phyloP scores from a whole-genome alignment of 2,329 filamentous ascomycete genomes.

The Pezicula radicicola region DNA sequence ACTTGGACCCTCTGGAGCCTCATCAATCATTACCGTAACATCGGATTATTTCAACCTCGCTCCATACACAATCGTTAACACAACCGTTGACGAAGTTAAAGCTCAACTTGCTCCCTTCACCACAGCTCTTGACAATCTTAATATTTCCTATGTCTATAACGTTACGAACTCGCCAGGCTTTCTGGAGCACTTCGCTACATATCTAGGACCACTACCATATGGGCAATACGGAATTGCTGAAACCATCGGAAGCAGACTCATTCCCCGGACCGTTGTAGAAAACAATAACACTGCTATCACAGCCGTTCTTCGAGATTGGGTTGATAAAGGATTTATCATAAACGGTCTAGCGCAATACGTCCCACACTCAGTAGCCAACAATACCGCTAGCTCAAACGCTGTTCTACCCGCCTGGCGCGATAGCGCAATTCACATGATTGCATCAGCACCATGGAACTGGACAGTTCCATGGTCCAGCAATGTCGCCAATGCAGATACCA shows the following conservation, averaged over 20 bases:
- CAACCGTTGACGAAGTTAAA: not conserved
- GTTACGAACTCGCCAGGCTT: slow-evolving; percentile 17
- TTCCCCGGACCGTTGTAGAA: slow-evolving; percentile 35
- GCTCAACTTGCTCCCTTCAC: not conserved
- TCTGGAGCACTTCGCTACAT: slow-evolving; percentile 23
- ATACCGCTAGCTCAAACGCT: not conserved
- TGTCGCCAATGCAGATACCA: too few species aligned
- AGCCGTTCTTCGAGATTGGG: slow-evolving; percentile 28
- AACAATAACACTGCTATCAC: slow-evolving; percentile 21
- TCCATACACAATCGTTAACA: slow-evolving; percentile 21
- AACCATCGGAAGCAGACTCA: slow-evolving; percentile 35
- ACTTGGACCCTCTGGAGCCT: slow-evolving; percentile 20
- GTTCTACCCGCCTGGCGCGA: slow-evolving; percentile 16
- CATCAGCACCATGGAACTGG: too few species aligned
- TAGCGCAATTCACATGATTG: slow-evolving; percentile 8
- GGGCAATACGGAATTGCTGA: slow-evolving; percentile 9
- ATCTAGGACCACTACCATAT: slow-evolving; percentile 12
- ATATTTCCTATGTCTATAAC: slow-evolving; percentile 1
- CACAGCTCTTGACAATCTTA: slow-evolving; percentile 23
- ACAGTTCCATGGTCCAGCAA: too few species aligned
- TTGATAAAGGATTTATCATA: slow-evolving; percentile 30
- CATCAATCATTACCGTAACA: not conserved
- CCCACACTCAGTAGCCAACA: slow-evolving; percentile 1
- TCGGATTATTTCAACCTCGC: slow-evolving; percentile 24
- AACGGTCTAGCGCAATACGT: slow-evolving; percentile 15